Conservation (phyloP, 345 rosid species). For the Salix koriyanagi region DNA sequence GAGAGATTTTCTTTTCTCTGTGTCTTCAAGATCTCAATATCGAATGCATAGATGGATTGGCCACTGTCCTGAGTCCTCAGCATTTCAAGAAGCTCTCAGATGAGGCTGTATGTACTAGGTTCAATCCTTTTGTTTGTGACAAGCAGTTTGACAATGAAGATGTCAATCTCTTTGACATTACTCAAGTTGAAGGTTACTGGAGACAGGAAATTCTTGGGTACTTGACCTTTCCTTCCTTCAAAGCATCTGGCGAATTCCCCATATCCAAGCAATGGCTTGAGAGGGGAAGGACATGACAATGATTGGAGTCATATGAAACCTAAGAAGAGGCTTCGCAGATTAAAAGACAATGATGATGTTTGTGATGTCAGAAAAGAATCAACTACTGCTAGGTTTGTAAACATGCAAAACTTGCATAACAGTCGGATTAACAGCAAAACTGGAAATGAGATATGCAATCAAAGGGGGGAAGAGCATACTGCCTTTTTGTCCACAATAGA, state of each 20-base stretch:
- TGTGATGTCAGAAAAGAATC: conserved; percentile 17
- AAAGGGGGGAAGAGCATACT: conserved; percentile 16
- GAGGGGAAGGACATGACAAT: conserved; percentile 20
- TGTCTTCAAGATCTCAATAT: conserved; percentile 83
- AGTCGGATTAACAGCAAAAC: conserved; percentile 18
- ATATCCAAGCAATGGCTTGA: conserved; percentile 14
- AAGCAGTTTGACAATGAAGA: conserved; percentile 54
- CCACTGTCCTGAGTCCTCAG: conserved; percentile 68
- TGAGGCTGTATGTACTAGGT: conserved; percentile 25
- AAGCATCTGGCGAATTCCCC: conserved; percentile 23
- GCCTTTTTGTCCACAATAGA: conserved; percentile 11
- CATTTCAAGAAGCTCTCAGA: conserved; percentile 54
- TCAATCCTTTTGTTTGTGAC: conserved; percentile 56
- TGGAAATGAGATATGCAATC: conserved; percentile 10
- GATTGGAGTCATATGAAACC: conserved; percentile 37
- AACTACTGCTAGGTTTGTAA: not conserved
- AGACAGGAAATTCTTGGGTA: conserved; percentile 52
- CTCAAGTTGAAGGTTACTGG: conserved; percentile 75
- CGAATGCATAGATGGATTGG: conserved; percentile 86
- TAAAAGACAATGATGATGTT: conserved; percentile 23
- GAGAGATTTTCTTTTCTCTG: conserved; percentile 82
- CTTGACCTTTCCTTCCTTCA: conserved; percentile 24
- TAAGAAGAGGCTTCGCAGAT: conserved; percentile 41
- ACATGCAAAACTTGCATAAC: conserved; percentile 7
- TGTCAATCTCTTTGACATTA: conserved; percentile 58